Conservation (phyloP, 805 yeast genomes). For the Wickerhamomyces canadensis region DNA sequence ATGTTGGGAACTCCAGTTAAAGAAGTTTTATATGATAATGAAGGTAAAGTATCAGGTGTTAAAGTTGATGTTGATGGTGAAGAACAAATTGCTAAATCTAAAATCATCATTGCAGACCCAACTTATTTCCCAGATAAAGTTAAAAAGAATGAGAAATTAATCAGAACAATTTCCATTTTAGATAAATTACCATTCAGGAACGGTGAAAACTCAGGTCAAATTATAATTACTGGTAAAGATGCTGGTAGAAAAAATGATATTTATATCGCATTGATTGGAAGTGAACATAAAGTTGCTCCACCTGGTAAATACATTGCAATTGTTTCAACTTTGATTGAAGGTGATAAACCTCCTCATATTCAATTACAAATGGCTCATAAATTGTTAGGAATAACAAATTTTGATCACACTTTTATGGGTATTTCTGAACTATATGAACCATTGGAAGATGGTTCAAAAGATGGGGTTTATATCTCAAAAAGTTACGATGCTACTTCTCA, state of each 20-base stretch:
- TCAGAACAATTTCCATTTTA: slow-evolving; percentile 65
- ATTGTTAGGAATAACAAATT: slow-evolving; percentile 65
- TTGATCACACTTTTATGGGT: slow-evolving; percentile 68
- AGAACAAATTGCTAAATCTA: slow-evolving; percentile 66
- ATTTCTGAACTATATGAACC: slow-evolving; percentile 91
- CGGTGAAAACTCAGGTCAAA: slow-evolving; percentile 85
- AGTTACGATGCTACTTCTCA: slow-evolving; percentile 94
- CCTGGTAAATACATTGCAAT: slow-evolving; percentile 89
- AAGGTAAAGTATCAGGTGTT: slow-evolving; percentile 77
- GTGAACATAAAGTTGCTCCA: slow-evolving; percentile 85
- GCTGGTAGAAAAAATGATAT: slow-evolving; percentile 90
- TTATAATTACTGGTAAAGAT: slow-evolving; percentile 95
- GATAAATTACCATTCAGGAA: slow-evolving; percentile 80
- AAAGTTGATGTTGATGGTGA: slow-evolving; percentile 75
- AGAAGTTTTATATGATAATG: slow-evolving; percentile 70
- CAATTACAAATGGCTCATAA: slow-evolving; percentile 94
- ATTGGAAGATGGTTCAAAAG: slow-evolving; percentile 70
- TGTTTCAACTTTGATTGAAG: slow-evolving; percentile 90
- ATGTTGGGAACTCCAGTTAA: slow-evolving; percentile 97
- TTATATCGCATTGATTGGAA: slow-evolving; percentile 85
- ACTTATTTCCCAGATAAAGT: slow-evolving; percentile 80
- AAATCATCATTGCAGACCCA: slow-evolving; percentile 94
- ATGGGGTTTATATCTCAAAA: slow-evolving; percentile 75
- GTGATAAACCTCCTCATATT: slow-evolving; percentile 87
- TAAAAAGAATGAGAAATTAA: slow-evolving; percentile 32